These are phyloP conservation scores for Durio zibethinus DNA, from an alignment of 345 rosid species.

Conservation along the genomic window DNA sequence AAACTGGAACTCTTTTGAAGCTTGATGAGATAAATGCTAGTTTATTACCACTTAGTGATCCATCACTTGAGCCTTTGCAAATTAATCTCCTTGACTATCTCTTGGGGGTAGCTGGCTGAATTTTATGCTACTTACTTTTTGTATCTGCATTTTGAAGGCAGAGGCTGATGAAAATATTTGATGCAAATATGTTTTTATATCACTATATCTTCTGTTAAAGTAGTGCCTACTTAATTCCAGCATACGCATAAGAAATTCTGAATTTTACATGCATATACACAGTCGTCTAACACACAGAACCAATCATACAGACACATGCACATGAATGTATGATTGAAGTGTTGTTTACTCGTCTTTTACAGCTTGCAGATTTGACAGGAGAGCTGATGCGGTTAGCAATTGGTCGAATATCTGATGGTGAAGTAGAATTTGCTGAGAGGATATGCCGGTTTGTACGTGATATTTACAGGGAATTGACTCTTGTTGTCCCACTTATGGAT, in stretches of 20 bases:
- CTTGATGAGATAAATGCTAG: slow-evolving; percentile 76
- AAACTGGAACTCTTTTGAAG: slow-evolving; percentile 55
- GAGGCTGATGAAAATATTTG: neutral
- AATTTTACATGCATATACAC: neutral
- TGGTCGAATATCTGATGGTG: slow-evolving; percentile 86
- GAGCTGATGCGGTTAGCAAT: slow-evolving; percentile 96
- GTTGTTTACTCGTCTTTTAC: slow-evolving; percentile 11
- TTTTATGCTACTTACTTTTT: slow-evolving; percentile 5
- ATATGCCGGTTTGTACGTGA: slow-evolving; percentile 77
- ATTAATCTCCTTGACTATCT: slow-evolving; percentile 89
- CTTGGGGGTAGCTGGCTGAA: slow-evolving; percentile 61
- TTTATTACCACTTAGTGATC: slow-evolving; percentile 59
- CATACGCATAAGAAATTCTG: neutral
- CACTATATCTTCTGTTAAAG: neutral
- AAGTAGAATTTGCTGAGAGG: slow-evolving; percentile 70
- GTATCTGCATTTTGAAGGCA: neutral
- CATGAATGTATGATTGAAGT: neutral
- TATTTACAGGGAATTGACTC: slow-evolving; percentile 73
- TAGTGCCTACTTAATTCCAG: neutral
- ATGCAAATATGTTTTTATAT: neutral
- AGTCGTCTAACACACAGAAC: neutral
- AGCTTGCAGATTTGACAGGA: slow-evolving; percentile 98
- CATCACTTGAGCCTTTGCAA: slow-evolving; percentile 71
- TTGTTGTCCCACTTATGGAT: slow-evolving; percentile 81
- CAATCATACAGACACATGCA: neutral